Conservation (phyloP, 208 protist species). For the Wallacemonas sp. region DNA sequence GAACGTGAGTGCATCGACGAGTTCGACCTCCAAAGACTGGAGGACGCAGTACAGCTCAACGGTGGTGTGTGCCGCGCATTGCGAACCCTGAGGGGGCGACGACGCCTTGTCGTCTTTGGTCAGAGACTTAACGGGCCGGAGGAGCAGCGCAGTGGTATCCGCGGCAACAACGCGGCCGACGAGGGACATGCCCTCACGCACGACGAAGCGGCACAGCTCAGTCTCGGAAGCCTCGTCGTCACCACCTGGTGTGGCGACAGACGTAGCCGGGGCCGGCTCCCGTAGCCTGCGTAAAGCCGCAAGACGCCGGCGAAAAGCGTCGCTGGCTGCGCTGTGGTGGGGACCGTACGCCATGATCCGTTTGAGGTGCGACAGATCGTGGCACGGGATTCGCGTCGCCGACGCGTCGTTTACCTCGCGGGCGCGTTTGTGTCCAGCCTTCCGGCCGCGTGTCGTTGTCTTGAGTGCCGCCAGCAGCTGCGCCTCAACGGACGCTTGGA, state of each 20-base stretch:
- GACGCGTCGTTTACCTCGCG: background rate
- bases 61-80: slow-evolving; percentile 4
- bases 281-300: background rate
- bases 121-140: slow-evolving; percentile 4
- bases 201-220: slow-evolving; percentile 7
- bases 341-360: background rate
- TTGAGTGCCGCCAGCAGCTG: background rate
- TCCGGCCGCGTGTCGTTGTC: background rate
- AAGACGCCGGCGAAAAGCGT: background rate
- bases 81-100: background rate
- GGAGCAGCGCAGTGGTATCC: slow-evolving; percentile 34
- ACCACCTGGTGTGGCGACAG: background rate
- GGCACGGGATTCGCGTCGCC: background rate
- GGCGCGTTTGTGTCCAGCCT: background rate
- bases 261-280: background rate
- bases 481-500: background rate
- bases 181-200: slow-evolving; percentile 49
- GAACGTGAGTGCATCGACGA: slow-evolving; percentile 24
- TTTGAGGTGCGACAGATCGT: background rate
- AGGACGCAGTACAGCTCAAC: slow-evolving; percentile 39
- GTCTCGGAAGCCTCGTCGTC: background rate
- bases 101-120: background rate
- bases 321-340: background rate
- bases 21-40: slow-evolving; percentile 38
- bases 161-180: slow-evolving; percentile 45